A percentile compares a stretch with the other conserved stretches of the same genome.
Evolutionary conservation across 345 rosid genomes (phyloP).

Genomic region (Hevea brasiliensis): DNA sequence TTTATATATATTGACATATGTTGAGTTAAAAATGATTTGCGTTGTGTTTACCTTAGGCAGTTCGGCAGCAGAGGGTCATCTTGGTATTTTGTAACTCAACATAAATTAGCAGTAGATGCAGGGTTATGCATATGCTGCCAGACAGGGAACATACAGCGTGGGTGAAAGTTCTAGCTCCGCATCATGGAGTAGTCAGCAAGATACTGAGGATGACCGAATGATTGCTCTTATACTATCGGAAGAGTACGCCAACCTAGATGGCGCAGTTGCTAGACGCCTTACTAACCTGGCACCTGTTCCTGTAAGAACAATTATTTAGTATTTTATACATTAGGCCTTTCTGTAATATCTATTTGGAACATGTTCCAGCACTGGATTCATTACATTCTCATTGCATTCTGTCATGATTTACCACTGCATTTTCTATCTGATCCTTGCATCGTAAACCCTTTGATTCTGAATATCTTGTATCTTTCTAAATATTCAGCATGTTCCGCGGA

Average conservation of each 20-base stretch:
- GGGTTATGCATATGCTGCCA: not conserved
- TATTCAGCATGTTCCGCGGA: conserved; percentile 76
- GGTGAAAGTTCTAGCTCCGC: conserved; percentile 86
- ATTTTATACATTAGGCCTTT: not conserved
- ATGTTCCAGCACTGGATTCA: not conserved
- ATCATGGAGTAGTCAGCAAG: conserved; percentile 71
- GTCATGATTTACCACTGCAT: not conserved
- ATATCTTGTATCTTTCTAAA: conserved; percentile 18
- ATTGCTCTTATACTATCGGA: conserved; percentile 79
- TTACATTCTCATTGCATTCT: not conserved
- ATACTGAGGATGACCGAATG: conserved; percentile 79
- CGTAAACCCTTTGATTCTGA: conserved; percentile 3
- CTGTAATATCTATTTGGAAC: not conserved
- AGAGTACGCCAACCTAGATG: conserved; percentile 71
- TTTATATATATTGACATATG: too few relatives aligned
- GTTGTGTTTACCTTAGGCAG: conserved; percentile 1
- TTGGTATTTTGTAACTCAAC: not conserved
- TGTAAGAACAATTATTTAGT: conserved; percentile 40
- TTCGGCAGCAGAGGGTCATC: not conserved
- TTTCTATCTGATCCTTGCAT: not conserved
- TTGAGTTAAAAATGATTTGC: not conserved
- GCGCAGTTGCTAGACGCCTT: conserved; percentile 77
- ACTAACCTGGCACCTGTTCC: conserved; percentile 73
- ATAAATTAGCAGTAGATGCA: conserved; percentile 2
- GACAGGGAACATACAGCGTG: conserved; percentile 39